phyloP scores from a whole-genome alignment of 495 filamentous ascomycete genomes.

The Daldinia vernicosa region DNA sequence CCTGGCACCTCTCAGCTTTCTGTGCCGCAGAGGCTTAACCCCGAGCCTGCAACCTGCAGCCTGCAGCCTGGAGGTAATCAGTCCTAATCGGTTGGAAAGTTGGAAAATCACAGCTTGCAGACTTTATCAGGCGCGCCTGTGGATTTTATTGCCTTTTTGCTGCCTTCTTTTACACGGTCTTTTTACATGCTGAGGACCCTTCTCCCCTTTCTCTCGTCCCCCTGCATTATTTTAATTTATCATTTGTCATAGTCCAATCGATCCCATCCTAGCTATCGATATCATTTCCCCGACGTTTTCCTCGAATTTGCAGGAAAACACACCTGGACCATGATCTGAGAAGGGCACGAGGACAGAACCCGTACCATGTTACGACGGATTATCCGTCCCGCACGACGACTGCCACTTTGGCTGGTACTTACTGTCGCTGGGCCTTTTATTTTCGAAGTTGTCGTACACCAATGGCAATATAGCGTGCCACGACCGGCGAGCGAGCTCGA shows the following conservation, averaged over 20 bases:
- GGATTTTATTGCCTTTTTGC: constrained; percentile 1
- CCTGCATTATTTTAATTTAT: constrained; percentile 8
- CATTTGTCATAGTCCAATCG: constrained; percentile 22
- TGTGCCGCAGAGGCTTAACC: constrained; percentile 34
- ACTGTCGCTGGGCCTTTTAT: constrained; percentile 40
- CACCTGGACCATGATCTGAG: constrained; percentile 36
- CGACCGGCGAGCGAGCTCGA: constrained; percentile 48
- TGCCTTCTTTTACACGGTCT: no score
- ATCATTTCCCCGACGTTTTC: constrained; percentile 17
- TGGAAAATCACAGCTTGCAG: constrained; percentile 5
- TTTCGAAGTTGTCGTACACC: constrained; percentile 44
- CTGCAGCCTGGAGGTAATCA: constrained; percentile 24
- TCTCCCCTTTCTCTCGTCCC: background rate
- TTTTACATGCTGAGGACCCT: background rate
- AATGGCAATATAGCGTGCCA: constrained; percentile 42
- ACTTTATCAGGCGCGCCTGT: background rate
- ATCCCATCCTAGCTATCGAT: constrained; percentile 26
- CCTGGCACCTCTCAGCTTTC: background rate
- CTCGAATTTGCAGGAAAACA: constrained; percentile 6
- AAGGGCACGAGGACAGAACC: constrained; percentile 25
- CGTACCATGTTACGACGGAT: constrained; percentile 48
- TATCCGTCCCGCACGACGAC: constrained; percentile 45
- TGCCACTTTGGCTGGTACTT: constrained; percentile 44
- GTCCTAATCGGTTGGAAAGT: constrained; percentile 6
- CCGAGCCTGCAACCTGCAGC: constrained; percentile 22